Evolutionary conservation across 106 monocot species (phyloP).

Genomic region (Acanthochlamys bracteata): DNA sequence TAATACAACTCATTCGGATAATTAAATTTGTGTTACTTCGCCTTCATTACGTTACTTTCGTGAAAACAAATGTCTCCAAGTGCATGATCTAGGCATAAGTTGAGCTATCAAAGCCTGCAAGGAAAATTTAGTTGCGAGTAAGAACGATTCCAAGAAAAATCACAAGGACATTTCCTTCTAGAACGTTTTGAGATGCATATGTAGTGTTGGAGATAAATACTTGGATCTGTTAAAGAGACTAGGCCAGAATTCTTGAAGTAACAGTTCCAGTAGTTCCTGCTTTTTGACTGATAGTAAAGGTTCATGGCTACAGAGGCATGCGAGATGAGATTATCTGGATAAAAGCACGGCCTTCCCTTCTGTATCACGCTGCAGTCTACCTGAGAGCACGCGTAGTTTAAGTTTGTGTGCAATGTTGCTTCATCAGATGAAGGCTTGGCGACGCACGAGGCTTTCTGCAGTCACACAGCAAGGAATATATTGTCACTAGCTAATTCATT

Average conservation of each 20-base stretch:
- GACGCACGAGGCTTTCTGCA: constrained; percentile 11
- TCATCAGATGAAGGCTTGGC: constrained; percentile 12
- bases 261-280: constrained; percentile 12
- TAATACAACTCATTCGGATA: too few species aligned
- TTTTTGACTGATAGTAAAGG: constrained; percentile 6
- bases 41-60: too few species aligned
- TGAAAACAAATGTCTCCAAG: too few species aligned
- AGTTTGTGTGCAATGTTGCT: constrained; percentile 7
- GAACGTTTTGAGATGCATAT: not conserved
- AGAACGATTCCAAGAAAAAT: not conserved
- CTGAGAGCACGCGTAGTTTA: constrained; percentile 11
- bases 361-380: constrained; percentile 5
- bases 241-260: constrained; percentile 5
- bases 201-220: not conserved
- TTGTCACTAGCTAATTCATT: not conserved
- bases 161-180: not conserved
- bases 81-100: not conserved
- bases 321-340: constrained; percentile 7
- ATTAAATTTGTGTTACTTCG: too few species aligned
- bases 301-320: constrained; percentile 14
- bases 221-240: constrained; percentile 1
- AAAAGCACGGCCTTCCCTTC: not conserved
- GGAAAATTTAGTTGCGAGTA: not conserved
- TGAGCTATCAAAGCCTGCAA: constrained; percentile 7
- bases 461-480: not conserved